Evolutionary conservation across 2,329 filamentous ascomycete genomes (phyloP).

Genomic region (Xylaria sp.): DNA sequence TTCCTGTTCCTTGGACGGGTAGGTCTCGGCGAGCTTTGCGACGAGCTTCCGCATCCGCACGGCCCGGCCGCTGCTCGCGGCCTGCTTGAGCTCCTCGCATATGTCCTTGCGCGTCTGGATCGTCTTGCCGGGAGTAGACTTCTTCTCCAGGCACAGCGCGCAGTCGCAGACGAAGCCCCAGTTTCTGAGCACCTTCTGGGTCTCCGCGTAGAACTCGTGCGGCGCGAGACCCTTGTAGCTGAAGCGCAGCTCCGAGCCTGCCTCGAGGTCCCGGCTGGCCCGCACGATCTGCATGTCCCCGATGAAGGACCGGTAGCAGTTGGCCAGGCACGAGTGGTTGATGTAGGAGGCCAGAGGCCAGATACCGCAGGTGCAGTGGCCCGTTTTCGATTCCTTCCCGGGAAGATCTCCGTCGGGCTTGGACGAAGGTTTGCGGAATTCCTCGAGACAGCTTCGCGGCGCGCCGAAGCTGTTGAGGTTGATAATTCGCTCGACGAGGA

Average conservation of each 20-base stretch:
- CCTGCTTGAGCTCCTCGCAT: background rate
- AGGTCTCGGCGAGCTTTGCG: slow-evolving; percentile 28
- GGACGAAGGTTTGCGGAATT: background rate
- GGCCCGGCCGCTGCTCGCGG: background rate
- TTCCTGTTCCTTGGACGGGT: slow-evolving; percentile 10
- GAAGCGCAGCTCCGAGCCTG: slow-evolving; percentile 50
- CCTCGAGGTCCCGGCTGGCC: slow-evolving; percentile 46
- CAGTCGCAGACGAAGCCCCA: slow-evolving; percentile 51
- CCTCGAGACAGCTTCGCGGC: slow-evolving; percentile 27
- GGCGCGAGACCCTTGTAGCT: slow-evolving; percentile 38
- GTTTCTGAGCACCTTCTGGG: slow-evolving; percentile 33
- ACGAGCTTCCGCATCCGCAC: slow-evolving; percentile 22
- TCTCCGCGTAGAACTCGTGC: slow-evolving; percentile 33
- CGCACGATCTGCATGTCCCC: slow-evolving; percentile 57
- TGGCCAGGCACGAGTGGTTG: slow-evolving; percentile 56
- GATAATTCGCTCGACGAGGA: slow-evolving; percentile 48
- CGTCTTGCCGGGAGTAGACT: slow-evolving; percentile 16
- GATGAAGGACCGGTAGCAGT: slow-evolving; percentile 52
- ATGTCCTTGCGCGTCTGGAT: slow-evolving; percentile 24
- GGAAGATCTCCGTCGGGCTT: too few species aligned
- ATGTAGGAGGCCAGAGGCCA: slow-evolving; percentile 53
- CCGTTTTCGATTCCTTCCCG: background rate
- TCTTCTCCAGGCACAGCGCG: slow-evolving; percentile 39
- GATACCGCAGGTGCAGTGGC: slow-evolving; percentile 42
- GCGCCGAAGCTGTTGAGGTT: slow-evolving; percentile 48